Percentiles rank a stretch among this genome's conserved stretches.
Conservation (phyloP, 805 yeast species). For the Ogataea polymorpha region DNA sequence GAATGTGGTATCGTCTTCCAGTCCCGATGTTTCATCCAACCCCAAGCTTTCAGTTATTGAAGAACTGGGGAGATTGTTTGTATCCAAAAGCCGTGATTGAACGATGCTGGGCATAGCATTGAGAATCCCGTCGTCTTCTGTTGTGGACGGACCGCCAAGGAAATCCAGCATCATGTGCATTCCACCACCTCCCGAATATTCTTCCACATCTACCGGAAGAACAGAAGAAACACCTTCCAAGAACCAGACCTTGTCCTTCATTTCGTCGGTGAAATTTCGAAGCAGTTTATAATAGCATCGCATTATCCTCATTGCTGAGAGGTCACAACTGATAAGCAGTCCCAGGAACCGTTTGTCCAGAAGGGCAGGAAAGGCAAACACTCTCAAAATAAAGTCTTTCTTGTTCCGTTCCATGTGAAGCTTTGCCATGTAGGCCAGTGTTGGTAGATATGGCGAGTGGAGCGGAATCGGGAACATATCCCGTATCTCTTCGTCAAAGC, state of each 20-base stretch:
- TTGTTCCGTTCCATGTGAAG: constrained; percentile 77
- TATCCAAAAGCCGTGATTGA: constrained; percentile 46
- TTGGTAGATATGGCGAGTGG: constrained; percentile 82
- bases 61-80: constrained; percentile 56
- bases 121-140: constrained; percentile 33
- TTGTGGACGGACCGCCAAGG: constrained; percentile 59
- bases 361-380: constrained; percentile 91
- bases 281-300: constrained; percentile 80
- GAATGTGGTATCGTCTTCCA: constrained; percentile 44
- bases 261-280: constrained; percentile 77
- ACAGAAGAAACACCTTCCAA: constrained; percentile 88
- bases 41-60: constrained; percentile 42
- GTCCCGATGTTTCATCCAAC: constrained; percentile 48
- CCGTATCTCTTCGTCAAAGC: constrained; percentile 81
- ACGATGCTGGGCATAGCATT: constrained; percentile 44
- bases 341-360: constrained; percentile 78
- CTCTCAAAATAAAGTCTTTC: constrained; percentile 79
- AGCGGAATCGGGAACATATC: constrained; percentile 84
- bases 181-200: constrained; percentile 86
- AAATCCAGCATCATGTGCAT: constrained; percentile 91
- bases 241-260: constrained; percentile 91
- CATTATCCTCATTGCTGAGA: constrained; percentile 87
- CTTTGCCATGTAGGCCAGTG: constrained; percentile 81
- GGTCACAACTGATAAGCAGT: constrained; percentile 77
- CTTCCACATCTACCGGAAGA: constrained; percentile 88